Conservation (phyloP, 176 grass and related monocot species). For the Rhynchospora tenuis region DNA sequence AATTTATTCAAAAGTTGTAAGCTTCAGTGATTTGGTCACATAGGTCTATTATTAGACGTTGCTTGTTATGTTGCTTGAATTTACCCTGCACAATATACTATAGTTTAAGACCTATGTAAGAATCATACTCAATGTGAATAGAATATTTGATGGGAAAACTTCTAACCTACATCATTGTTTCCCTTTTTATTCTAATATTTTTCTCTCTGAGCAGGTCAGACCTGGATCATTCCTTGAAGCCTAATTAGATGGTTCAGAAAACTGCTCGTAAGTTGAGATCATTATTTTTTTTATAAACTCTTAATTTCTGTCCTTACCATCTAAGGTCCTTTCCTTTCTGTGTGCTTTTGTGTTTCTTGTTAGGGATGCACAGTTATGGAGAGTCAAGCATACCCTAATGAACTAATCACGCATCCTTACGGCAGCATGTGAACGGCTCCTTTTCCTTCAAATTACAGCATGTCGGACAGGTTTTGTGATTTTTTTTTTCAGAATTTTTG, state of each 20-base stretch:
- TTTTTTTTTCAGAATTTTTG: no score
- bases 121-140: background rate
- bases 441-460: slow-evolving; percentile 85
- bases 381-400: slow-evolving; percentile 85
- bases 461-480: no score
- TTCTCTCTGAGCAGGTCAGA: slow-evolving; percentile 63
- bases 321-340: slow-evolving; percentile 10
- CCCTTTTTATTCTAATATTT: slow-evolving; percentile 11
- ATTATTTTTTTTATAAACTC: slow-evolving; percentile 11
- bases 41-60: background rate
- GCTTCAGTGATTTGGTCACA: no score
- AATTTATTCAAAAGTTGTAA: no score
- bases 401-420: slow-evolving; percentile 88
- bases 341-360: slow-evolving; percentile 32
- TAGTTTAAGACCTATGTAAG: background rate
- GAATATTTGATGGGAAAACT: background rate
- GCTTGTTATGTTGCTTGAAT: background rate
- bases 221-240: slow-evolving; percentile 89
- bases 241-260: slow-evolving; percentile 61
- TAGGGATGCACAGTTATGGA: slow-evolving; percentile 74
- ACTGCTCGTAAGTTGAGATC: slow-evolving; percentile 70
- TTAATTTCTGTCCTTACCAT: slow-evolving; percentile 34
- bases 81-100: background rate
- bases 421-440: slow-evolving; percentile 93
- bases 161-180: background rate